Evolutionary conservation across 2,329 filamentous ascomycete species (phyloP).

Genomic region (Macroventuria anomochaeta): DNA sequence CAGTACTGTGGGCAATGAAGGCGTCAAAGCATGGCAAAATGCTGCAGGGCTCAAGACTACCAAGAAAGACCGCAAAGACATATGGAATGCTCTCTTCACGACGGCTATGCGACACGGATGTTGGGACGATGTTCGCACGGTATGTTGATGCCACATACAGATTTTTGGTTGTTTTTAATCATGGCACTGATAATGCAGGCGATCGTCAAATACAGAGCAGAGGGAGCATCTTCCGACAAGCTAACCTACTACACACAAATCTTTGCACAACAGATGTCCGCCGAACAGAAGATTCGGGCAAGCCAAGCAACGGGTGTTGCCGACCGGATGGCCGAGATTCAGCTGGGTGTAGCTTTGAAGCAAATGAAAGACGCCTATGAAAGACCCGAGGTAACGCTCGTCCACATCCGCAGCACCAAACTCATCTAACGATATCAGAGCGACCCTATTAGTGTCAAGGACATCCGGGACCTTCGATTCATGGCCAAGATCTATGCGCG

Average conservation of each 20-base stretch:
- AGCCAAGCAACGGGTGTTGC: conserved; percentile 7
- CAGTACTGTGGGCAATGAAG: conserved; percentile 27
- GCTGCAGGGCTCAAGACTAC: conserved; percentile 33
- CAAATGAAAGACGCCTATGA: conserved; percentile 38
- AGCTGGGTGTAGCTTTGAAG: conserved; percentile 30
- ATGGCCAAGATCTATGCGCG: conserved; percentile 41
- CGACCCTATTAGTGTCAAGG: conserved; percentile 35
- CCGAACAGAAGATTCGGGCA: conserved; percentile 27
- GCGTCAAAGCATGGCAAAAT: conserved; percentile 38
- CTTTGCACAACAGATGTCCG: conserved; percentile 38
- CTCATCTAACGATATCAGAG: conserved; percentile 29
- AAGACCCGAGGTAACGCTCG: conserved; percentile 29
- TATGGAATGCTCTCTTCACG: conserved; percentile 39
- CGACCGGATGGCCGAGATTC: conserved; percentile 26
- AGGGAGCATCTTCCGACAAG: conserved; percentile 32
- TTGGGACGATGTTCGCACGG: conserved; percentile 45
- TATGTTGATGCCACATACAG: conserved; percentile 22
- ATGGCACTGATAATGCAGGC: conserved; percentile 28
- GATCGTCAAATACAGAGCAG: conserved; percentile 38
- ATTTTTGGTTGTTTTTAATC: not conserved
- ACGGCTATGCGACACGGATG: conserved; percentile 39
- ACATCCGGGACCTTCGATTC: conserved; percentile 44
- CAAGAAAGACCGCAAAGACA: conserved; percentile 30
- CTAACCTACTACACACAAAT: conserved; percentile 36
- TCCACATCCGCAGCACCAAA: not conserved